Conservation (phyloP, 148 eudicot species). For the Pharnaceum exiguum region DNA sequence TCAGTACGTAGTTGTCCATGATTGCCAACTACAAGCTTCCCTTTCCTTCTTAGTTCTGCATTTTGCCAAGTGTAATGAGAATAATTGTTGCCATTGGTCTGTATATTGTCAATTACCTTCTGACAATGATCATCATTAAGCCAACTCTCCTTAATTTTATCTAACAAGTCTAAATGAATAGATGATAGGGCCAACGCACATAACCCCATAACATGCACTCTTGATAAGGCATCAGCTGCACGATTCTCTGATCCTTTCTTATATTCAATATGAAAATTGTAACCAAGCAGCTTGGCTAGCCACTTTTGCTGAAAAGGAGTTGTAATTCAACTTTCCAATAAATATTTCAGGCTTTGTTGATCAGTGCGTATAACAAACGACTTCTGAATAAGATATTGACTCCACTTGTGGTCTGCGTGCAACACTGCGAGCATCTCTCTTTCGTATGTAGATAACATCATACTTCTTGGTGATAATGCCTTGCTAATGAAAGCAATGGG, state of each 20-base stretch:
- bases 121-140: neutral
- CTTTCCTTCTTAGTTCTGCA: neutral
- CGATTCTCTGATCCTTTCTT: neutral
- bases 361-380: neutral
- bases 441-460: neutral
- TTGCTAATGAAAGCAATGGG: neutral
- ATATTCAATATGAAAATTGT: no score
- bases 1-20: neutral
- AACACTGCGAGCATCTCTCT: neutral
- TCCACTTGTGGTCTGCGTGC: neutral
- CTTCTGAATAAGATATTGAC: neutral
- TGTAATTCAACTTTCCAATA: neutral
- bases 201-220: neutral
- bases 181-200: neutral
- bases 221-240: neutral
- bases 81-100: neutral
- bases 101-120: neutral
- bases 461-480: neutral
- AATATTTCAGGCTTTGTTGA: neutral
- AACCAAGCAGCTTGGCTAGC: neutral
- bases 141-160: neutral
- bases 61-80: neutral
- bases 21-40: neutral
- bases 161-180: neutral
- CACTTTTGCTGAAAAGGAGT: neutral